A percentile compares a stretch with the other conserved stretches of the same genome.
These are phyloP conservation scores for Leishmania turanica DNA, from an alignment of 208 protist genomes.

Conservation along the genomic window DNA sequence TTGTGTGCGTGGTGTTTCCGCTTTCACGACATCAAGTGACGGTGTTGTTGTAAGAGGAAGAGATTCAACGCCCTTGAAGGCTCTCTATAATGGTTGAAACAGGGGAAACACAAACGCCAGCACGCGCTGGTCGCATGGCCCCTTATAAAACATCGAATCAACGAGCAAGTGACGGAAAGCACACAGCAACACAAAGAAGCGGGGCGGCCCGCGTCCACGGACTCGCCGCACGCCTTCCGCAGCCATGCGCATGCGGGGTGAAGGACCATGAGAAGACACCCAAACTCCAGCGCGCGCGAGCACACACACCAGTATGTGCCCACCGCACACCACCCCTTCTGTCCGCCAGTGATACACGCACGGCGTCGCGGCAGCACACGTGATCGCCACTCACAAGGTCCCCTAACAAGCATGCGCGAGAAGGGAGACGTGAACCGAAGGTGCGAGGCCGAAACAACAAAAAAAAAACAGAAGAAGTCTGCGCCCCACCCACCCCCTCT, in stretches of 20 bases:
- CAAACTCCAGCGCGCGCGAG: background rate
- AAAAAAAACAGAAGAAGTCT: background rate
- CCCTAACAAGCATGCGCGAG: background rate
- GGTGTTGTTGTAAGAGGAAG: background rate
- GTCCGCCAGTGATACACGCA: background rate
- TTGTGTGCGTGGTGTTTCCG: background rate
- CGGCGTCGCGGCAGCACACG: background rate
- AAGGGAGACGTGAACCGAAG: background rate
- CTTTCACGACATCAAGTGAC: background rate
- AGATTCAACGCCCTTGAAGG: background rate
- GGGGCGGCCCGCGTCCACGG: background rate
- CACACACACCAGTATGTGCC: background rate
- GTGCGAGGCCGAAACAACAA: background rate
- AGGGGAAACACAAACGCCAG: background rate
- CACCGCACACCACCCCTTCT: background rate
- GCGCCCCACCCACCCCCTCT: background rate
- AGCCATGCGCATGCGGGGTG: background rate
- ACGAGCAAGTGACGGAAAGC: background rate
- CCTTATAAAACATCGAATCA: background rate
- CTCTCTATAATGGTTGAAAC: background rate
- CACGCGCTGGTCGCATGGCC: no score
- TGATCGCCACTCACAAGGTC: background rate
- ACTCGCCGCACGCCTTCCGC: background rate
- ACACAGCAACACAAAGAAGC: background rate
- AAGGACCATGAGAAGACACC: background rate